Evolutionary conservation across 176 grass and related monocot species (phyloP).

Genomic region (Elymus sibiricus): DNA sequence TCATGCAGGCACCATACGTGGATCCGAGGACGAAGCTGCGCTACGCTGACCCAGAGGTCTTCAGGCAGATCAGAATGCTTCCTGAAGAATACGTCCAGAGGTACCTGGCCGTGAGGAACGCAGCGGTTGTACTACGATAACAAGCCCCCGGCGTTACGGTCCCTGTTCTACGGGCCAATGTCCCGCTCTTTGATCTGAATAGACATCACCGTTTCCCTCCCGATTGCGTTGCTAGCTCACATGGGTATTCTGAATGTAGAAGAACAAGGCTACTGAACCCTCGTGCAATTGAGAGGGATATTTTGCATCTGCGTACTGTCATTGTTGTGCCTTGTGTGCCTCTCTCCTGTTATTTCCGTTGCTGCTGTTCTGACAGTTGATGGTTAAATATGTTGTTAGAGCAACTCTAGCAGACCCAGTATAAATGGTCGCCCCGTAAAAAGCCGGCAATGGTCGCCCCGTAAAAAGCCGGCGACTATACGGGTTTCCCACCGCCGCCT

Average conservation of each 20-base stretch:
- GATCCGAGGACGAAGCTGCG: slow-evolving; percentile 91
- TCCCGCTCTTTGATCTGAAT: neutral
- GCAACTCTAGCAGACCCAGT: too few relatives aligned
- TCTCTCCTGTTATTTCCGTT: neutral
- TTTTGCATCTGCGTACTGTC: neutral
- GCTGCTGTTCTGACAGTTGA: neutral
- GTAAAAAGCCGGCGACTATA: too few relatives aligned
- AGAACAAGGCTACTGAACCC: neutral
- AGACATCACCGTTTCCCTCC: neutral
- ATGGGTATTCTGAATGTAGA: neutral
- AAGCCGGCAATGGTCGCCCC: too few relatives aligned
- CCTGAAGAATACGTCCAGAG: slow-evolving; percentile 75
- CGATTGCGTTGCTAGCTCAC: neutral
- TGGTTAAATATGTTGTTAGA: too few relatives aligned
- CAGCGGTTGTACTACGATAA: slow-evolving; percentile 60
- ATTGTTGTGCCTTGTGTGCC: neutral
- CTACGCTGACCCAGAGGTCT: slow-evolving; percentile 72
- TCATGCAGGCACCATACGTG: slow-evolving; percentile 67
- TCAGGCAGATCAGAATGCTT: slow-evolving; percentile 81
- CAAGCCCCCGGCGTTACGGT: neutral
- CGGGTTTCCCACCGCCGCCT: too few relatives aligned
- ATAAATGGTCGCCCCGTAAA: too few relatives aligned
- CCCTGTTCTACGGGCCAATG: neutral
- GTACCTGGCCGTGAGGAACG: slow-evolving; percentile 80
- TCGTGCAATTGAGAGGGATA: neutral